Percentiles rank a stretch among this genome's conserved stretches.
Conservation (phyloP, 1,284 basidiomycete genomes). For the Moesziomyces antarcticus region DNA sequence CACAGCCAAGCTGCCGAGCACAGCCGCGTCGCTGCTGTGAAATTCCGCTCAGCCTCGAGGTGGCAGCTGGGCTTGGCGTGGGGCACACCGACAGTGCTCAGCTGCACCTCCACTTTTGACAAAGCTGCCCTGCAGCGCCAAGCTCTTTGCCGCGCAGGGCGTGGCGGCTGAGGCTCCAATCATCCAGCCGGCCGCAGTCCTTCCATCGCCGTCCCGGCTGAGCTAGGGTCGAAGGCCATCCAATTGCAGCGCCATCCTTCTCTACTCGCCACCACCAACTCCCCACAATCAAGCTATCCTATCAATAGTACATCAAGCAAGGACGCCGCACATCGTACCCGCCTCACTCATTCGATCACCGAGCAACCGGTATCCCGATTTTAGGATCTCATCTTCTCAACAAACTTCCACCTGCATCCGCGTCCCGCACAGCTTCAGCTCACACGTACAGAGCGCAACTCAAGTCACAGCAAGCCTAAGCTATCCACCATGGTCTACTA, state of each 20-base stretch:
- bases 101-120: conserved; percentile 16
- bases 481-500: conserved; percentile 22
- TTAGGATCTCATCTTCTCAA: neutral
- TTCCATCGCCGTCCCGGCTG: no score
- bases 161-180: neutral
- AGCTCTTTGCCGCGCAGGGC: conserved; percentile 7
- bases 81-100: neutral
- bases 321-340: neutral
- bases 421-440: neutral
- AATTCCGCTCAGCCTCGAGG: neutral
- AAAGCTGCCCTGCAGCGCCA: conserved; percentile 31
- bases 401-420: neutral
- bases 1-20: neutral
- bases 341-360: no score
- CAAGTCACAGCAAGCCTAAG: no score
- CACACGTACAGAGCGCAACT: neutral
- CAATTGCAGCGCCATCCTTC: neutral
- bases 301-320: neutral
- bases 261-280: neutral
- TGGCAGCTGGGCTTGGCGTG: neutral
- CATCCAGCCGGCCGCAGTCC: neutral
- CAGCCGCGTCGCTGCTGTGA: neutral
- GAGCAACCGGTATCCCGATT: no score
- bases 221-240: no score
- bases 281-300: neutral